A percentile compares a stretch with the other conserved stretches of the same genome.
phyloP scores from a whole-genome alignment of 2,329 filamentous ascomycete genomes.

The Venturia nashicola region DNA sequence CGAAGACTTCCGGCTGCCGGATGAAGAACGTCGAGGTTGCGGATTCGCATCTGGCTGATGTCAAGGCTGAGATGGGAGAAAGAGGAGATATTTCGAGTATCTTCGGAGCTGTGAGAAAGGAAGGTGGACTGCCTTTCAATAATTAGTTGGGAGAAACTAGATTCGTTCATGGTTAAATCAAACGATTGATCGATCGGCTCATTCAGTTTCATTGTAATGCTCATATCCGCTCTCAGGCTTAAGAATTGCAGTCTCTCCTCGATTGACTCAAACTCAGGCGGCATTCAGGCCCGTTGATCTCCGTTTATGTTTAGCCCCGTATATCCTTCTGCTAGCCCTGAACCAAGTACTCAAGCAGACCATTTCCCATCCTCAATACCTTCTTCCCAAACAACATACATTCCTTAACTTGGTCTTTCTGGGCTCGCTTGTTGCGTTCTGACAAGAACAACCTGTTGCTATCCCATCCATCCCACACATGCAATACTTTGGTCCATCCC shows the following conservation, averaged over 20 bases:
- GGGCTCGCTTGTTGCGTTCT: neutral
- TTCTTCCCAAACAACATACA: neutral
- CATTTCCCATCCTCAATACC: neutral
- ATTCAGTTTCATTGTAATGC: neutral
- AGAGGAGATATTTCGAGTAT: constrained; percentile 71
- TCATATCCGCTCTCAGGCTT: neutral
- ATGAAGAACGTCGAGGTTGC: constrained; percentile 55
- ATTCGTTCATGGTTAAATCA: neutral
- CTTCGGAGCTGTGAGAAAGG: constrained; percentile 67
- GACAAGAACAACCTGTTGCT: neutral
- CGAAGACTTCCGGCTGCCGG: constrained; percentile 46
- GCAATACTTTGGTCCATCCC: neutral
- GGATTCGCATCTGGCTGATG: constrained; percentile 54
- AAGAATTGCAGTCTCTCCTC: neutral
- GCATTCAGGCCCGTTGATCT: neutral
- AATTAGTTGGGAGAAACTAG: constrained; percentile 28
- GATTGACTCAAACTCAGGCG: neutral
- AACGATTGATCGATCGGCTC: neutral
- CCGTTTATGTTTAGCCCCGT: neutral
- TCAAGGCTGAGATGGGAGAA: constrained; percentile 57
- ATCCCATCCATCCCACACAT: neutral
- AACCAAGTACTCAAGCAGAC: neutral
- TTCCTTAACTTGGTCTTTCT: neutral
- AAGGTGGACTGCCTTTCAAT: constrained; percentile 63
- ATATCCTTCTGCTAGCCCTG: neutral